Base-by-base conservation (phyloP, 305 asterid species). In the Fraxinus xanthoxyloides region DNA sequence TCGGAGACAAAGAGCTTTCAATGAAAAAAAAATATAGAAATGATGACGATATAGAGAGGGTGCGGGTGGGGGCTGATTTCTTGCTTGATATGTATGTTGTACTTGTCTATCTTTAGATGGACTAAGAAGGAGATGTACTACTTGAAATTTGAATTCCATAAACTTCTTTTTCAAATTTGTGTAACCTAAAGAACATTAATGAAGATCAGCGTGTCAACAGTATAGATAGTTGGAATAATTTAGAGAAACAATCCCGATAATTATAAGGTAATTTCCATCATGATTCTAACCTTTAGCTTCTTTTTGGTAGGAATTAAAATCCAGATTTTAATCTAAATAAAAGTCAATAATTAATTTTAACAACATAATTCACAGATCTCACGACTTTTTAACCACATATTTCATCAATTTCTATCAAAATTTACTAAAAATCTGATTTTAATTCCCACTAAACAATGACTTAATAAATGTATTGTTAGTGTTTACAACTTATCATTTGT, bases 1-100 rank as follows among this genome's bases (percentile, higher is more conserved):
- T 83, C 82, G 88, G 86, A 77, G 85, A 48, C 67, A 46, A 77
- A 69, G 35, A 77, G 74, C 85, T 86, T 77, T 86, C 88, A 73
- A 2, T 13, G 73, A 30, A 23, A 21, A 72, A 21, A 77, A 79
- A 72, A 38, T 15, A 85, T 10, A 43, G 54, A 67, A 83, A 35
- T 65, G 80, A 75, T n/a, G 28, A 19, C 7, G 12, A 59, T 15
- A 1, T n/a, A 4, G 21, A 48, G 59, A 15, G 54, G 4, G 4
- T 40, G 15, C 2, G 59, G 59, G 59, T 48, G 59, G 59, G 69
- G 69, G 28, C 28, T 19, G 69, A 30, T 59, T 48, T 48, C 59
- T 48, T 15, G 21, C 21, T 48, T 19, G 17, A 19, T 46, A 78
- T 51, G 77, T 80, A 78, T 24, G 83, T 78, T 40, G 77, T 59